Percentiles rank a stretch among this genome's conserved stretches.
These are phyloP conservation scores for Diaporthe amygdali DNA, from an alignment of 2,329 filamentous ascomycete genomes.

Conservation along the genomic window DNA sequence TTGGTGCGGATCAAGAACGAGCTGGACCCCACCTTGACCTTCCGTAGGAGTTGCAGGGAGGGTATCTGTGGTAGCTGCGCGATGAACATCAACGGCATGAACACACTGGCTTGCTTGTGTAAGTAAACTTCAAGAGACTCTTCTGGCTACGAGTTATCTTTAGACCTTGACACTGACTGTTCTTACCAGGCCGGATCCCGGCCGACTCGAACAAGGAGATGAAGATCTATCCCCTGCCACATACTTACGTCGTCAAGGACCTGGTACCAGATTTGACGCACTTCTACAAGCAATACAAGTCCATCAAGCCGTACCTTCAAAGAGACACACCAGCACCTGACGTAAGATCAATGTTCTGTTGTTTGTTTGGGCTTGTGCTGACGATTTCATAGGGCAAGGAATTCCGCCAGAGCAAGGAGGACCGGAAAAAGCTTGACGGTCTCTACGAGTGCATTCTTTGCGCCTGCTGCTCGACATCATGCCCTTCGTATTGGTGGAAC, in stretches of 20 bases:
- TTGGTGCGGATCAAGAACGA: conserved; percentile 99
- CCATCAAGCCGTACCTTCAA: conserved; percentile 98
- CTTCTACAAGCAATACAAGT: conserved; percentile 99
- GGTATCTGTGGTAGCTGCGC: conserved; percentile 98
- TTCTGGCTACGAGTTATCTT: conserved; percentile 33
- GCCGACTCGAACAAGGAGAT: conserved; percentile 79
- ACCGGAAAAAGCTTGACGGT: conserved; percentile 95
- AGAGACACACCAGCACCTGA: conserved; percentile 83
- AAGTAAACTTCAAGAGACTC: conserved; percentile 48
- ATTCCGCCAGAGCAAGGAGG: conserved; percentile 86
- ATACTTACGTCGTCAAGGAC: conserved; percentile 99
- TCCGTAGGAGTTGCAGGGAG: conserved; percentile 94
- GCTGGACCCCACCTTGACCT: conserved; percentile 93
- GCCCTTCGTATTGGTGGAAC: conserved; percentile 99
- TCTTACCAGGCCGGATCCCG: conserved; percentile 81
- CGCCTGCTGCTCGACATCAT: conserved; percentile 98
- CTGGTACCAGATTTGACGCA: conserved; percentile 96
- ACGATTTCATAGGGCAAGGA: conserved; percentile 75
- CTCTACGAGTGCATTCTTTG: conserved; percentile 99
- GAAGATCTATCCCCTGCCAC: conserved; percentile 96
- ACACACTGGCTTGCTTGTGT: conserved; percentile 98
- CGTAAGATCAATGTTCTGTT: conserved; percentile 56
- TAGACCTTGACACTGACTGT: not conserved
- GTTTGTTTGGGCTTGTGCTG: conserved; percentile 5
- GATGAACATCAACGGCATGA: conserved; percentile 99